These are phyloP conservation scores for Linum tenue DNA, from an alignment of 345 rosid species.

Conservation along the genomic window DNA sequence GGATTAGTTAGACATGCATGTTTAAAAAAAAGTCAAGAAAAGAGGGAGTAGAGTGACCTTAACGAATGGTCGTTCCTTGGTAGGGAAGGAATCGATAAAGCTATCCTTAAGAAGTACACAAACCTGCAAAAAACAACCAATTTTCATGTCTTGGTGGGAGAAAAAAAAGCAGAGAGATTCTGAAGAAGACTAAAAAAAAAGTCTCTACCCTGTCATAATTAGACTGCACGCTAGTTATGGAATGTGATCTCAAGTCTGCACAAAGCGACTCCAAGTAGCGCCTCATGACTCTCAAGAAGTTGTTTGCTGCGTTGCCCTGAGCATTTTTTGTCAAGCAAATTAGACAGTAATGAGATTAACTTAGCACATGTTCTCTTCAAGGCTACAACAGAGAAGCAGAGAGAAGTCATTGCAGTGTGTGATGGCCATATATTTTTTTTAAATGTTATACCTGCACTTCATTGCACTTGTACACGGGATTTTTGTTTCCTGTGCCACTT, in stretches of 20 bases:
- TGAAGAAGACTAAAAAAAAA: constrained; percentile 4
- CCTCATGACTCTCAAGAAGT: constrained; percentile 66
- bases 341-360: background rate
- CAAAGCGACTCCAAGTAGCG: constrained; percentile 80
- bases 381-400: no score
- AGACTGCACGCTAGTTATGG: constrained; percentile 93
- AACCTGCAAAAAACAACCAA: constrained; percentile 44
- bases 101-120: constrained; percentile 91
- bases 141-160: background rate
- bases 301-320: constrained; percentile 59
- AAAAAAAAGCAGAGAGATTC: constrained; percentile 1
- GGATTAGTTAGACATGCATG: background rate
- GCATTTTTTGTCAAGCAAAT: background rate
- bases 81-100: constrained; percentile 78
- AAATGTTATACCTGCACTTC: constrained; percentile 85
- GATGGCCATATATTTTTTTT: no score
- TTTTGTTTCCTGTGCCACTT: constrained; percentile 47
- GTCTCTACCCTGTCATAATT: constrained; percentile 73
- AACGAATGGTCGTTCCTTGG: constrained; percentile 62
- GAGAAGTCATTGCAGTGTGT: no score
- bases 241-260: constrained; percentile 65
- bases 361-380: no score
- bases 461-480: constrained; percentile 75
- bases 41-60: constrained; percentile 36
- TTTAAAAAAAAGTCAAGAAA: no score